Evolutionary conservation across 768 basidiomycete genomes (phyloP), one percentile per base, ranked within the genome.

Genomic region (Guyanaporus albipodus): DNA sequence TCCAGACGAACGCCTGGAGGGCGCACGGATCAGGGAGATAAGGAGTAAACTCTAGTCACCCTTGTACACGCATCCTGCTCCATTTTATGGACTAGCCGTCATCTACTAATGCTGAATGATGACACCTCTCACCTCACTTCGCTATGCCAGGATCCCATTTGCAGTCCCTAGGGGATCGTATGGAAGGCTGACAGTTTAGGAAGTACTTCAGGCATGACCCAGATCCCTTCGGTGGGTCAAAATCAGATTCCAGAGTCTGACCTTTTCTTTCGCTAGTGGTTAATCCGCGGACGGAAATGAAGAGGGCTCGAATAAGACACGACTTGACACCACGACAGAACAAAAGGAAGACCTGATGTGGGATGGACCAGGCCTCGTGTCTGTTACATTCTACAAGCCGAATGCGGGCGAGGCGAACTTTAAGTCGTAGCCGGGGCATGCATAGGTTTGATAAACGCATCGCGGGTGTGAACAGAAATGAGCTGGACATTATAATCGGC

Each of bases 1-100:
- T 34, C 36, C 35, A 76, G 75, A 76, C 41, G 72, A 76, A 55
- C 66, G 58, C 28, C 68, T 78, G 58, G 66, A 67, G 49, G 67
- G 69, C 19, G 74, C 73, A 19, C 66, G 67, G 39, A 59, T 78
- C 44, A 70, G 59, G 58, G 67, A 67, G 43, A 48, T 64, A 35
- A 70, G 59, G 58, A 55, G 67, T 38, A 74, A 73, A 56, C 56
- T 75, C 45, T 75, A 61, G 51, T 35, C 37, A n/a, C 37, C 31
- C 32, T 28, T 6, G 26, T 32, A 22, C 18, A 24, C 31, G 14
- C 28, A 19, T 33, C 6, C n/a, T 24, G 26, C 28, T 27, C 46
- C 11, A 39, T 38, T 28, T 41, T 26, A 48, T 47, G 17, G 14
- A 12, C 28, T 26, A 19, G n/a, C 15, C 34, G 21, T 24, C 14